Percentiles rank a stretch among this genome's conserved stretches.
phyloP scores from a whole-genome alignment of 768 basidiomycete genomes.

The Suillus lakei region DNA sequence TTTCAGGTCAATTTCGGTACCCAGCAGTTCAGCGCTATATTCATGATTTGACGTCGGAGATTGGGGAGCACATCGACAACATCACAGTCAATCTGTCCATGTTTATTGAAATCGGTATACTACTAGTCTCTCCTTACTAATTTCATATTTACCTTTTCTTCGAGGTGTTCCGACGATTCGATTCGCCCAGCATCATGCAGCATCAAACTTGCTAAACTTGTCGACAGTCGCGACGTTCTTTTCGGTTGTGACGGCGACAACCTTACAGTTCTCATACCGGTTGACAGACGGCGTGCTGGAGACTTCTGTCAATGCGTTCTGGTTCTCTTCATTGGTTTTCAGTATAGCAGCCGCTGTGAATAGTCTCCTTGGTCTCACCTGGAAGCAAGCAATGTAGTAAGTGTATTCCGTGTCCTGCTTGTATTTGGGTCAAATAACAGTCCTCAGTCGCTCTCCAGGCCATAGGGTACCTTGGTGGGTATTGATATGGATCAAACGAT shows the following conservation, averaged over 20 bases:
- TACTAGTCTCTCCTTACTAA: neutral
- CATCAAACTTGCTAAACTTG: constrained; percentile 52
- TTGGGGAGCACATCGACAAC: constrained; percentile 58
- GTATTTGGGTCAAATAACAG: constrained; percentile 21
- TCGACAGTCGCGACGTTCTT: constrained; percentile 62
- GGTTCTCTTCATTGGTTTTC: constrained; percentile 60
- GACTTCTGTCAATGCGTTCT: constrained; percentile 53
- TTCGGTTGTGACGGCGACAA: constrained; percentile 55
- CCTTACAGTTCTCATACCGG: constrained; percentile 51
- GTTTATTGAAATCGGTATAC: constrained; percentile 56
- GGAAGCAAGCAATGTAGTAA: constrained; percentile 63
- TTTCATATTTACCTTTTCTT: neutral
- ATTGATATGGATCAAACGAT: constrained; percentile 83
- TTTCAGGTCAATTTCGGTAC: constrained; percentile 52
- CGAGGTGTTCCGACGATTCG: constrained; percentile 59
- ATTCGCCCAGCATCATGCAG: constrained; percentile 57
- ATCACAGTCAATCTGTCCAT: constrained; percentile 53
- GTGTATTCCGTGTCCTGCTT: constrained; percentile 27
- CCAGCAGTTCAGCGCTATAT: constrained; percentile 59
- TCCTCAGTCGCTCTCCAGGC: constrained; percentile 53
- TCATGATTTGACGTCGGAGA: constrained; percentile 53
- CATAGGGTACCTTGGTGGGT: constrained; percentile 64
- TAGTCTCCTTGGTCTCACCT: constrained; percentile 54
- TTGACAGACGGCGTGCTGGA: constrained; percentile 38
- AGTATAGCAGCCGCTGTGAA: constrained; percentile 61